A percentile compares a stretch with the other conserved stretches of the same genome.
Evolutionary conservation across 2,329 filamentous ascomycete genomes (phyloP).

Genomic region (Ophiostoma quercus): DNA sequence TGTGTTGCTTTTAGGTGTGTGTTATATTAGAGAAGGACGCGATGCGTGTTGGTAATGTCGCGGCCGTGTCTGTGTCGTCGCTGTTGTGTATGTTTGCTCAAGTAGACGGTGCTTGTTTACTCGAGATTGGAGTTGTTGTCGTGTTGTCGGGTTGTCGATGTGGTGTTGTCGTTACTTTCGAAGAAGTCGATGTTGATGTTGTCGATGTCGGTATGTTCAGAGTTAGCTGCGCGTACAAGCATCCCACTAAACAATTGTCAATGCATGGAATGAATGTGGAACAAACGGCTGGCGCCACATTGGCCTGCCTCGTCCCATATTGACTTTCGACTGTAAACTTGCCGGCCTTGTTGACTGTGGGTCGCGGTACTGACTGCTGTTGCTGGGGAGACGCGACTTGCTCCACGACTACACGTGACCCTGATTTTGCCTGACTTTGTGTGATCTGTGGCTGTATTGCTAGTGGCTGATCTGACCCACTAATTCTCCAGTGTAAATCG

Average conservation of each 20-base stretch:
- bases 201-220: background rate
- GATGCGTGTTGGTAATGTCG: background rate
- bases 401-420: slow-evolving; percentile 4
- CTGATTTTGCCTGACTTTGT: background rate
- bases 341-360: slow-evolving; percentile 25
- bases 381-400: slow-evolving; percentile 27
- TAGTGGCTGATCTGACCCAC: slow-evolving; percentile 14
- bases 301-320: slow-evolving; percentile 6
- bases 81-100: background rate
- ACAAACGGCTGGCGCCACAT: background rate
- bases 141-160: background rate
- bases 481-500: background rate
- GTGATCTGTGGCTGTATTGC: background rate
- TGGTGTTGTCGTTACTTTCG: background rate
- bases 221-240: background rate
- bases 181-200: background rate
- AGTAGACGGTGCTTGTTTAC: background rate
- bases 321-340: slow-evolving; percentile 9
- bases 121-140: background rate
- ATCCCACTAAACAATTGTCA: slow-evolving; percentile 13
- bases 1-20: background rate
- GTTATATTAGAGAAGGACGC: background rate
- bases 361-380: slow-evolving; percentile 15
- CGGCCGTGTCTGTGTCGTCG: background rate
- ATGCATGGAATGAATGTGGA: slow-evolving; percentile 1